These are phyloP conservation scores for Paxillus involutus DNA, from an alignment of 768 basidiomycete genomes.

Conservation along the genomic window DNA sequence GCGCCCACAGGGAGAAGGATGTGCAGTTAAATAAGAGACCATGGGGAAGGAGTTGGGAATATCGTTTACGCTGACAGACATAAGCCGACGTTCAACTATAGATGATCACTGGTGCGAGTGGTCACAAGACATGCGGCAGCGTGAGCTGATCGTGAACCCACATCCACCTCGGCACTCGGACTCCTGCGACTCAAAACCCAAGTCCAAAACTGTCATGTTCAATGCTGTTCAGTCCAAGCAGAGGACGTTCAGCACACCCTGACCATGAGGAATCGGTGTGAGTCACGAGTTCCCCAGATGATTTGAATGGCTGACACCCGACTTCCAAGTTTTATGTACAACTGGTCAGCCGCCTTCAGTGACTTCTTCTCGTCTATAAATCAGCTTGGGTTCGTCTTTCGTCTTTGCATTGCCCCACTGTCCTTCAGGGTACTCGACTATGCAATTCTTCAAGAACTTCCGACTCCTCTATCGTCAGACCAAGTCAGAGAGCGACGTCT, in stretches of 20 bases:
- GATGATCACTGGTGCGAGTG: not conserved
- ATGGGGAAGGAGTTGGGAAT: not conserved
- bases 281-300: no score
- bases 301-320: not conserved
- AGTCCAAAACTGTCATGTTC: not conserved
- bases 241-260: not conserved
- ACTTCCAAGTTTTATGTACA: not conserved
- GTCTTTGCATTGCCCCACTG: not conserved
- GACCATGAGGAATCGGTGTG: no score
- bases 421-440: conserved; percentile 13
- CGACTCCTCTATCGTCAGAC: conserved; percentile 47
- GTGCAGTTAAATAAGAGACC: not conserved
- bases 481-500: conserved; percentile 44
- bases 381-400: not conserved
- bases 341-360: not conserved
- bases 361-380: not conserved
- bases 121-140: no score
- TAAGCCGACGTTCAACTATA: not conserved
- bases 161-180: no score
- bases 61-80: not conserved
- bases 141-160: no score
- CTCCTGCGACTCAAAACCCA: no score
- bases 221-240: not conserved
- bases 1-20: not conserved
- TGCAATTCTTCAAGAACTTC: conserved; percentile 48